Percentiles rank a stretch among this genome's conserved stretches.
Conservation (phyloP, 2,329 filamentous ascomycete species). For the Conoideocrella luteorostrata region DNA sequence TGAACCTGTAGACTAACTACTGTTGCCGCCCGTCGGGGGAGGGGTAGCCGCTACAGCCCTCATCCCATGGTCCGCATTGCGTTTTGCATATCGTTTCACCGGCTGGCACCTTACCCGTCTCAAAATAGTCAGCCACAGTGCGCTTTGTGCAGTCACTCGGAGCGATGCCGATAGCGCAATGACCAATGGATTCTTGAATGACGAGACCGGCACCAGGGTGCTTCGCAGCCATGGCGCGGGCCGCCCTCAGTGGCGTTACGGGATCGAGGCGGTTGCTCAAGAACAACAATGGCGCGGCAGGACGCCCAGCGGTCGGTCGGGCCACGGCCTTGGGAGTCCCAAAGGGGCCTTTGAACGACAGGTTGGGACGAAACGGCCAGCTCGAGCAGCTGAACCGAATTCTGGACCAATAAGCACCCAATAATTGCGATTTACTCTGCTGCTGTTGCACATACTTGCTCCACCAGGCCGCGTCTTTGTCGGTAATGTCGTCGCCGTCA, state of each 20-base stretch:
- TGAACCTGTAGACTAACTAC: too few species aligned
- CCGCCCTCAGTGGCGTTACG: slow-evolving; percentile 35
- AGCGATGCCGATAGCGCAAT: too few species aligned
- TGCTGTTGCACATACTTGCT: slow-evolving; percentile 14
- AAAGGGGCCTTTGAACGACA: slow-evolving; percentile 24
- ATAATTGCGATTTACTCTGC: slow-evolving; percentile 16
- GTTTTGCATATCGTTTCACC: too few species aligned
- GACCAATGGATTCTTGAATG: too few species aligned
- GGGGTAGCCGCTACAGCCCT: too few species aligned
- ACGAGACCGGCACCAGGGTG: too few species aligned
- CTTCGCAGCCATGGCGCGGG: too few species aligned
- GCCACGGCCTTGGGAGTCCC: slow-evolving; percentile 5
- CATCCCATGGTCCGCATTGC: too few species aligned
- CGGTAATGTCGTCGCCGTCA: slow-evolving; percentile 14
- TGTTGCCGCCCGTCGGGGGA: too few species aligned
- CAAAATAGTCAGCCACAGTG: too few species aligned
- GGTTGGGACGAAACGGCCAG: slow-evolving; percentile 25
- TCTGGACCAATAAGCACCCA: slow-evolving; percentile 20
- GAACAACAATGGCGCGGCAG: slow-evolving; percentile 26
- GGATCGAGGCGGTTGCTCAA: slow-evolving; percentile 35
- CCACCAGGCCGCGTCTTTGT: slow-evolving; percentile 15
- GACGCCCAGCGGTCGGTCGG: slow-evolving; percentile 1
- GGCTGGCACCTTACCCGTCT: too few species aligned
- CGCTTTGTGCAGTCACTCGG: too few species aligned
- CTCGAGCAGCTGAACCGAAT: slow-evolving; percentile 25